Percentiles rank a stretch among this genome's conserved stretches.
Conservation (phyloP, 208 protist species). For the Trypanosoma scelopori region DNA sequence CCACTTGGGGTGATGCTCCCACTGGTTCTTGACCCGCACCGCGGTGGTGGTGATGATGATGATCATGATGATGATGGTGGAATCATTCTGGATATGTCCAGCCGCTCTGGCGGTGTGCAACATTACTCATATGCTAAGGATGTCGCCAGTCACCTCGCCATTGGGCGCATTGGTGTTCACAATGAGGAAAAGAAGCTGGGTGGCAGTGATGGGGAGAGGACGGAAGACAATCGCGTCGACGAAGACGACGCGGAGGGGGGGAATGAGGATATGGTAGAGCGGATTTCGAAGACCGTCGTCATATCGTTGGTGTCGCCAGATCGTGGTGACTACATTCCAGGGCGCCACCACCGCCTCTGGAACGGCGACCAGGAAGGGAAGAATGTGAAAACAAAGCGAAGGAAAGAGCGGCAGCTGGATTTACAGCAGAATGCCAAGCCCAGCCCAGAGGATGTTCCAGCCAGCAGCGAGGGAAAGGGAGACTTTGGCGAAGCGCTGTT, state of each 20-base stretch:
- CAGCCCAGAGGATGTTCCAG: constrained; percentile 5
- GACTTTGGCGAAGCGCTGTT: neutral
- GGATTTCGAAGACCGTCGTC: constrained; percentile 1
- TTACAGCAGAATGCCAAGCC: neutral
- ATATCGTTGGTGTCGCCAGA: constrained; percentile 14
- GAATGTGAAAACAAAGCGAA: neutral
- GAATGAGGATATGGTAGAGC: neutral
- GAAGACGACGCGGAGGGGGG: too few relatives aligned
- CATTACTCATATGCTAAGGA: constrained; percentile 18
- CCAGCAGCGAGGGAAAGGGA: neutral
- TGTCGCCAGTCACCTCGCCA: constrained; percentile 14
- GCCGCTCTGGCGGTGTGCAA: constrained; percentile 8
- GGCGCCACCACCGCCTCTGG: neutral
- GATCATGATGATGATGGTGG: neutral
- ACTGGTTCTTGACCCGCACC: neutral
- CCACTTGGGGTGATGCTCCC: constrained; percentile 39
- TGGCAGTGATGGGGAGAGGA: neutral
- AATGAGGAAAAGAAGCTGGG: too few relatives aligned
- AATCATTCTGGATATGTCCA: constrained; percentile 32
- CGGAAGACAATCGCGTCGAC: too few relatives aligned
- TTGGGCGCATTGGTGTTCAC: neutral
- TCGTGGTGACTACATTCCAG: neutral
- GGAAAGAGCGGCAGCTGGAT: neutral
- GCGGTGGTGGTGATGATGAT: neutral
- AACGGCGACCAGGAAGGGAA: too few relatives aligned